phyloP scores from a whole-genome alignment of 2,329 filamentous ascomycete species.

The Pseudocercospora pini-densiflorae region DNA sequence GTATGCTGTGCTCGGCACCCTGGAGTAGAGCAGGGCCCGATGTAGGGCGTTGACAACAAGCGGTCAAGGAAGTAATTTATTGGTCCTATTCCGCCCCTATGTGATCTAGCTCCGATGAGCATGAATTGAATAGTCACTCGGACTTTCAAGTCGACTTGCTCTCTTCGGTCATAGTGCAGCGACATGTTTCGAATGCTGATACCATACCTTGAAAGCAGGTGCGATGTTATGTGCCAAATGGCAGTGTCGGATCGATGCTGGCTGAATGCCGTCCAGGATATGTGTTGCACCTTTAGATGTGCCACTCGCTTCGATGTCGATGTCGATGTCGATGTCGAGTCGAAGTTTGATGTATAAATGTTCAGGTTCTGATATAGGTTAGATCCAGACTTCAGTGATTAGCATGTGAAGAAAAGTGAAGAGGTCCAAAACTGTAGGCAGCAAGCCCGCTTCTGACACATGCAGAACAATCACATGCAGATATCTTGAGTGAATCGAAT shows the following conservation, averaged over 20 bases:
- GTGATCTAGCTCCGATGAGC: neutral
- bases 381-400: neutral
- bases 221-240: neutral
- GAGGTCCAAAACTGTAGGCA: neutral
- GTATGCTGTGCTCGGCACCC: neutral
- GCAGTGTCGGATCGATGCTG: neutral
- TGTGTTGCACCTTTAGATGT: no score
- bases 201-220: neutral
- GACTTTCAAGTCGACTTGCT: neutral
- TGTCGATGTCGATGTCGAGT: neutral
- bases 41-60: neutral
- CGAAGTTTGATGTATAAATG: neutral
- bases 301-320: no score
- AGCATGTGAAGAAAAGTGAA: neutral
- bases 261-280: no score
- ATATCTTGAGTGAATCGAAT: neutral
- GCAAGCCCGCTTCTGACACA: neutral
- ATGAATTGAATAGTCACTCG: neutral
- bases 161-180: neutral
- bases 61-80: neutral
- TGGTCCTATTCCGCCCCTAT: neutral
- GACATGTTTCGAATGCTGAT: neutral
- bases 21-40: neutral
- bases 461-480: neutral
- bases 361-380: neutral